Evolutionary conservation across 1,284 basidiomycete genomes (phyloP).

Genomic region (Phellopilus nigrolimitatus): DNA sequence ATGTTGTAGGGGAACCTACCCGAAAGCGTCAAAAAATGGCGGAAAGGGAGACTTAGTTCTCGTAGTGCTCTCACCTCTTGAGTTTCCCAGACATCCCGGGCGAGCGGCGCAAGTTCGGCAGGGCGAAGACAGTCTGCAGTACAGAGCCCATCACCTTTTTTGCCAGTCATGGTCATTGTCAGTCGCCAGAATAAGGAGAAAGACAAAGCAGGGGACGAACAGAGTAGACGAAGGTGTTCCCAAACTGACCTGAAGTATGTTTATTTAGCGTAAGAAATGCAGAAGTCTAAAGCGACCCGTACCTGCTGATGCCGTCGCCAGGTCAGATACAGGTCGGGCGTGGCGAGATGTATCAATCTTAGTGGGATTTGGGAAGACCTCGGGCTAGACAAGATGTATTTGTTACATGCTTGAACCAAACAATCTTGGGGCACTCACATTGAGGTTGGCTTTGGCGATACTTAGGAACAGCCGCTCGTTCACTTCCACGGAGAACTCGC

Average conservation of each 20-base stretch:
- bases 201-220: background rate
- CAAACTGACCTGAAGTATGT: constrained; percentile 42
- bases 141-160: constrained; percentile 40
- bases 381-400: constrained; percentile 27
- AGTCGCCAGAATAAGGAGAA: background rate
- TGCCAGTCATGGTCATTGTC: background rate
- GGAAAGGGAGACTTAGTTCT: background rate
- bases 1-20: constrained; percentile 32
- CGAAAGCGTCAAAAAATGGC: constrained; percentile 22
- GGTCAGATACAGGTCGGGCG: constrained; percentile 45
- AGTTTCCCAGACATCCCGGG: constrained; percentile 50
- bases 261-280: constrained; percentile 9
- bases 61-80: constrained; percentile 32
- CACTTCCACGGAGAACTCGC: constrained; percentile 38
- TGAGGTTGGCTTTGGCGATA: constrained; percentile 47
- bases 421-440: constrained; percentile 39
- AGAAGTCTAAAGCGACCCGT: constrained; percentile 12
- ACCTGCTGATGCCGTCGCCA: constrained; percentile 50
- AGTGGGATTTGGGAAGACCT: constrained; percentile 46
- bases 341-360: constrained; percentile 43
- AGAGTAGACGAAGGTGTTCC: constrained; percentile 34
- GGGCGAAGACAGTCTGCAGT: constrained; percentile 45
- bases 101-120: constrained; percentile 46
- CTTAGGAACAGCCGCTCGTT: constrained; percentile 57
- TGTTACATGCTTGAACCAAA: background rate